Percentiles rank a stretch among this genome's conserved stretches.
phyloP scores from a whole-genome alignment of 495 filamentous ascomycete genomes.

The Chaetomidium leptoderma region DNA sequence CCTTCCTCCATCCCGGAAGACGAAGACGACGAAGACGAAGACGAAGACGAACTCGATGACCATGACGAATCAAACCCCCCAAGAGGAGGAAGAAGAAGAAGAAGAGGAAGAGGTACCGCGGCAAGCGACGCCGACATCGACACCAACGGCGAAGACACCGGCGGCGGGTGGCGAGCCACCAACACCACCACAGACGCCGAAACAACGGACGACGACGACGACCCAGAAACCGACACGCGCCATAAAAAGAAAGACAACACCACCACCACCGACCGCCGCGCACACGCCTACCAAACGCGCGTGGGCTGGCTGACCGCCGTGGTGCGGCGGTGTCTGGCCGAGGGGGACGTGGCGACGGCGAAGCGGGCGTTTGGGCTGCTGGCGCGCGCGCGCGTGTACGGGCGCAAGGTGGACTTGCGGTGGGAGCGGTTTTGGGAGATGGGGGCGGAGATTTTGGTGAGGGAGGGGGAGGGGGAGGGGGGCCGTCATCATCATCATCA shows the following conservation, averaged over 20 bases:
- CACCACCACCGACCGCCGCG: not conserved
- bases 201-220: constrained; percentile 2
- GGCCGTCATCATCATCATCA: not conserved
- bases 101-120: not conserved
- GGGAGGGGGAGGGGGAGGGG: constrained; percentile 30
- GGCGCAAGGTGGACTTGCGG: constrained; percentile 36
- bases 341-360: constrained; percentile 37
- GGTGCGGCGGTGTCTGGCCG: constrained; percentile 36
- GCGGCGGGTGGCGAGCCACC: not conserved
- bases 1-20: no score
- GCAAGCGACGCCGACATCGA: not conserved
- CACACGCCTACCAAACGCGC: constrained; percentile 21
- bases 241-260: no score
- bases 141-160: not conserved
- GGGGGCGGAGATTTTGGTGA: constrained; percentile 42
- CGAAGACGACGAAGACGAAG: not conserved
- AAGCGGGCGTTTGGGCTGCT: constrained; percentile 40
- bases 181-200: not conserved
- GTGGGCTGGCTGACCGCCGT: constrained; percentile 32
- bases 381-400: constrained; percentile 26
- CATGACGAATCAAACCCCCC: not conserved
- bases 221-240: not conserved
- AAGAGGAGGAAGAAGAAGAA: not conserved
- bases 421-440: constrained; percentile 38
- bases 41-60: constrained; percentile 9